These are phyloP conservation scores for Candida anglica DNA, from an alignment of 805 yeast species.

Conservation along the genomic window DNA sequence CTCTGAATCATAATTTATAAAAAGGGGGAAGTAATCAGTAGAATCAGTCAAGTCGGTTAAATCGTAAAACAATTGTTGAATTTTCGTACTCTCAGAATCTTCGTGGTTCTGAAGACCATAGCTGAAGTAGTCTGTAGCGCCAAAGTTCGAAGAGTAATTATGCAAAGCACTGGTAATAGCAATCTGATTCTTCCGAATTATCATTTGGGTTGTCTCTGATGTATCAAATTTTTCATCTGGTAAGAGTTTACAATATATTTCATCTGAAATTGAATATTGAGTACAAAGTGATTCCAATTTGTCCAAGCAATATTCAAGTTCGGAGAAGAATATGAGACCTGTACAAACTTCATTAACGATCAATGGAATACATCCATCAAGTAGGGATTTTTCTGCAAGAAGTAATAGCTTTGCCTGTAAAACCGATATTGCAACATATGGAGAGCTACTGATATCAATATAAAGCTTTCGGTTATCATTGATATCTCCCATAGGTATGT, in stretches of 20 bases:
- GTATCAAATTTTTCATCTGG: conserved; percentile 10
- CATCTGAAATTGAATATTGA: conserved; percentile 21
- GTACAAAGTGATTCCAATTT: conserved; percentile 26
- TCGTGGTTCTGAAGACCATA: conserved; percentile 10
- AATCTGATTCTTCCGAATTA: conserved; percentile 1
- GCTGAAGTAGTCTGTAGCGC: conserved; percentile 19
- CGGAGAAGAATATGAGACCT: conserved; percentile 48
- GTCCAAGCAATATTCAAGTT: conserved; percentile 50
- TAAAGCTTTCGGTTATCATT: conserved; percentile 10
- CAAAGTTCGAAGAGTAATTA: neutral
- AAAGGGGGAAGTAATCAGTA: conserved; percentile 45
- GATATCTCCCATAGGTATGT: neutral
- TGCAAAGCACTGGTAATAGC: conserved; percentile 1
- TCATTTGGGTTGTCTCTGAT: conserved; percentile 3
- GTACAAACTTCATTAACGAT: conserved; percentile 30
- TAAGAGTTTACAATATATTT: conserved; percentile 23
- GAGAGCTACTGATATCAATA: conserved; percentile 36
- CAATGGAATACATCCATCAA: conserved; percentile 53
- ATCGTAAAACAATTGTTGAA: conserved; percentile 15
- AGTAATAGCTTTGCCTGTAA: conserved; percentile 30
- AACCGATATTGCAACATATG: conserved; percentile 24
- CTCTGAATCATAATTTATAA: conserved; percentile 44
- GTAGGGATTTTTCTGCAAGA: conserved; percentile 38
- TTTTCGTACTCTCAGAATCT: conserved; percentile 4
- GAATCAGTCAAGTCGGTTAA: conserved; percentile 38